Base-by-base conservation (phyloP, 75 land plant genomes). In the Pinus taeda region DNA sequence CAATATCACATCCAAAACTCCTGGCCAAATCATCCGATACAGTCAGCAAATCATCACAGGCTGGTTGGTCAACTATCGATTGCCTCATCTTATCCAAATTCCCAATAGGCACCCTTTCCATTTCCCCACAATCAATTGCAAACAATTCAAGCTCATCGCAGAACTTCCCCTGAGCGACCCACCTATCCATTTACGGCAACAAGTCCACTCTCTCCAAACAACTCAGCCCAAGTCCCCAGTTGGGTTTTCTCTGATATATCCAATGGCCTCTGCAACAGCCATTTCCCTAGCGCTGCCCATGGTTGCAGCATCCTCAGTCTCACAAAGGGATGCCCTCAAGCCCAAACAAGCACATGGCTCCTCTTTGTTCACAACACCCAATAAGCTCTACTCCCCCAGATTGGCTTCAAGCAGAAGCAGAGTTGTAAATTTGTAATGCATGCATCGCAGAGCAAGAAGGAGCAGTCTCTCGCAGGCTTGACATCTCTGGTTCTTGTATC, bases 401-500 rank as follows among this genome's bases (percentile, higher is more conserved):
- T 20, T 8, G 20, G 72, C 21, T 21, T 42, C 72, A 18, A 69
- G 42, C 20, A 69, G 42, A 45, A 69, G 49, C 72, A 69, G 72
- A 9, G 17, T 69, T n/a, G 53, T 69, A 20, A 18, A 9, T 6
- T 69, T n/a, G 53, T 69, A 20, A 18, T 39, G 9, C 39, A 69
- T 42, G 18, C 55, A 9, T 69, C 37, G 72, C 33, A 42, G 21
- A n/a, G 42, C 1, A 39, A 69, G 64, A 82, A 84, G 79, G 87
- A 85, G 79, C 74, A 85, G 75, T 83, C 82, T 42, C 73, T 85
- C 6, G 72, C 85, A 1, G 85, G 88, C 4, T 49, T 89, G 64
- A 85, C 92, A 15, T 88, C 93, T 4, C 73, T 81, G 33, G 90
- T 85, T 4, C 57, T 91, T 71, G 60, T 86, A 8, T 88, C 95